Evolutionary conservation across 495 filamentous ascomycete species (phyloP).

Genomic region (Articulospora tetracladia): DNA sequence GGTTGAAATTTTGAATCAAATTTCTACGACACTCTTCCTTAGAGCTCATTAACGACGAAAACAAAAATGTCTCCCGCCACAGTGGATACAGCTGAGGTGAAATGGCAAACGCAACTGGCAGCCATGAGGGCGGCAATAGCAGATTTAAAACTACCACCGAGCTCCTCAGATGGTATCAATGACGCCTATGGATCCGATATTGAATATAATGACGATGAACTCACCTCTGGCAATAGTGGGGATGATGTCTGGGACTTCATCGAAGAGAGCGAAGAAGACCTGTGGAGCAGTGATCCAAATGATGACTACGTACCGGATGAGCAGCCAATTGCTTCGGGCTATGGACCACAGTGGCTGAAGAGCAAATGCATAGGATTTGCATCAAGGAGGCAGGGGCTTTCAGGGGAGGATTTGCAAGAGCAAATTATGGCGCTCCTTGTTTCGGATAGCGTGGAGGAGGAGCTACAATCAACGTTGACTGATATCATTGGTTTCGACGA

Average conservation of each 20-base stretch:
- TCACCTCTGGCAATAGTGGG: conserved; percentile 55
- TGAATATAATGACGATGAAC: conserved; percentile 58
- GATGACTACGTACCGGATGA: conserved; percentile 29
- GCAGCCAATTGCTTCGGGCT: conserved; percentile 23
- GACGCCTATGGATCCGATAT: conserved; percentile 36
- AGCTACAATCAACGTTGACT: conserved; percentile 82
- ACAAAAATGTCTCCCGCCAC: conserved; percentile 13
- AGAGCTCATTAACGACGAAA: not conserved
- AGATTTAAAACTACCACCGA: conserved; percentile 54
- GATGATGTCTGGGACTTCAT: conserved; percentile 92
- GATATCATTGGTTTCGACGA: conserved; percentile 93
- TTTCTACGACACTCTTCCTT: not conserved
- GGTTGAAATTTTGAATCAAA: too few species aligned
- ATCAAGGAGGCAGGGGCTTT: conserved; percentile 55
- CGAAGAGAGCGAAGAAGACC: conserved; percentile 48
- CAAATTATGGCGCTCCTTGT: conserved; percentile 68
- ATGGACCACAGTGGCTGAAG: conserved; percentile 58
- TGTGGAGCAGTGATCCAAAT: conserved; percentile 40
- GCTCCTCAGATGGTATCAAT: conserved; percentile 41
- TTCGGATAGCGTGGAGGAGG: conserved; percentile 67
- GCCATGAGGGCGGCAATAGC: conserved; percentile 72
- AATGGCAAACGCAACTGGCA: conserved; percentile 68
- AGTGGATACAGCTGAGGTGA: conserved; percentile 39
- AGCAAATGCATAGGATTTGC: conserved; percentile 59
- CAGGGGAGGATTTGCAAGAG: conserved; percentile 56